Base-by-base conservation (phyloP, 1,139 yeast species). In the Blastobotrys aristatus region DNA sequence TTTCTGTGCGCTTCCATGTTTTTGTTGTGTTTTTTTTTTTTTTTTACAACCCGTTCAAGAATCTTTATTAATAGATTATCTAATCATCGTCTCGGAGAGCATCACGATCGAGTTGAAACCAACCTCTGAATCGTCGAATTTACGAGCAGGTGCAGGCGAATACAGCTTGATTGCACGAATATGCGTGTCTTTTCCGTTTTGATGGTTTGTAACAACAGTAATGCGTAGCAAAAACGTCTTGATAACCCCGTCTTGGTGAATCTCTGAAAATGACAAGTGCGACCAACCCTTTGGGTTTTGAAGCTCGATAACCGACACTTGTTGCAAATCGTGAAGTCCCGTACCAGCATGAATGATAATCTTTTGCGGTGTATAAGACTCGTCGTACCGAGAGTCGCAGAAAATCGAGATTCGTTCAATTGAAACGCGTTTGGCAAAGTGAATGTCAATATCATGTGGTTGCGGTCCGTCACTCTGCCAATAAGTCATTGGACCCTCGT, bases 401-500 rank as follows among this genome's bases (percentile, higher is more conserved):
- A 83, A 94, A 16, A 94, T 63, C 1, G 89, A 80, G 3, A 94
- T 69, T 49, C 88, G 67, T 50, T 82, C 81, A 4, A 94, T 68
- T 18, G 82, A 73, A 4, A 90, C 95, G 47, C 79, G 74, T 61
- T 86, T 89, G 36, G 92, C 75, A 63, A 94, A 94, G 59, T 82
- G 94, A 2, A 89, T 77, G 44, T 87, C 86, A 13, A 92, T 72
- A 27, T 73, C 72, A 66, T 94, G 98, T 0, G 98, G 98, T 57
- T 84, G 89, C n/a, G 78, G 75, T 29, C 97, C 98, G 64, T 94
- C 98, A 45, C 95, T 85, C 64, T 94, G 98, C 99, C 99, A 94
- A 63, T 74, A 90, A 2, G 82, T 70, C 36, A 76, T 74, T 0
- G 95, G 85, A 16, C 81, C 76, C 59, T 87, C 94, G 47, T 85